These are phyloP conservation scores for Claviceps africana DNA, from an alignment of 2,329 filamentous ascomycete genomes.

Conservation along the genomic window DNA sequence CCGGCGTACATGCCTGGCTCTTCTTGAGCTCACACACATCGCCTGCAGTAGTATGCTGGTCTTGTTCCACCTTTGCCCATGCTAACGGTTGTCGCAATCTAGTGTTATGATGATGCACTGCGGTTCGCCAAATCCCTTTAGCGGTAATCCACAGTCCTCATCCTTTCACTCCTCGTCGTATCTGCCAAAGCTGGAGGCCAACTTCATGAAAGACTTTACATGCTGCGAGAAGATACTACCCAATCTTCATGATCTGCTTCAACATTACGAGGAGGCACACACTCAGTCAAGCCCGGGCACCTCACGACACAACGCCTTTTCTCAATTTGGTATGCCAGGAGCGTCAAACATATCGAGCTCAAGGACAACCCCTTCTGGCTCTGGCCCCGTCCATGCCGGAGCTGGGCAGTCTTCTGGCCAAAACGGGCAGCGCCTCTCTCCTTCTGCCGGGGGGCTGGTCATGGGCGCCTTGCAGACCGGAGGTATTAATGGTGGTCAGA, in stretches of 20 bases:
- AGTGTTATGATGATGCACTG: conserved; percentile 94
- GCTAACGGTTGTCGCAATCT: conserved; percentile 8
- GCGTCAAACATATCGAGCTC: conserved; percentile 20
- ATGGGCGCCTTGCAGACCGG: conserved; percentile 21
- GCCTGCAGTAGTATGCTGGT: background rate
- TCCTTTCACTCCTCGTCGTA: conserved; percentile 96
- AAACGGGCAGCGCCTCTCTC: conserved; percentile 20
- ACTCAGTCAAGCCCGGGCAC: conserved; percentile 47
- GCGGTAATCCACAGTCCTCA: conserved; percentile 62
- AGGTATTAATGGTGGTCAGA: conserved; percentile 19
- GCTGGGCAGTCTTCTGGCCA: conserved; percentile 15
- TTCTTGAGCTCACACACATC: background rate
- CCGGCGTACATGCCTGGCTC: background rate
- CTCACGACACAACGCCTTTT: conserved; percentile 26
- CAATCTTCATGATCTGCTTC: conserved; percentile 83
- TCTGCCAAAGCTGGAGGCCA: conserved; percentile 87
- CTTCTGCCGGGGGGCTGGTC: conserved; percentile 21
- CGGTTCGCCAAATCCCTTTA: conserved; percentile 64
- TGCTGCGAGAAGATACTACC: conserved; percentile 85
- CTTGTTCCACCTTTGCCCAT: background rate
- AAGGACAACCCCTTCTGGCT: conserved; percentile 18
- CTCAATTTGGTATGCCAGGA: conserved; percentile 23
- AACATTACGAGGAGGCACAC: conserved; percentile 94
- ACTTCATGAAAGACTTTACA: conserved; percentile 94
- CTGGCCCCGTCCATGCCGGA: conserved; percentile 14